These are phyloP conservation scores for Ilex paraguariensis DNA, from an alignment of 305 asterid species.

Conservation along the genomic window DNA sequence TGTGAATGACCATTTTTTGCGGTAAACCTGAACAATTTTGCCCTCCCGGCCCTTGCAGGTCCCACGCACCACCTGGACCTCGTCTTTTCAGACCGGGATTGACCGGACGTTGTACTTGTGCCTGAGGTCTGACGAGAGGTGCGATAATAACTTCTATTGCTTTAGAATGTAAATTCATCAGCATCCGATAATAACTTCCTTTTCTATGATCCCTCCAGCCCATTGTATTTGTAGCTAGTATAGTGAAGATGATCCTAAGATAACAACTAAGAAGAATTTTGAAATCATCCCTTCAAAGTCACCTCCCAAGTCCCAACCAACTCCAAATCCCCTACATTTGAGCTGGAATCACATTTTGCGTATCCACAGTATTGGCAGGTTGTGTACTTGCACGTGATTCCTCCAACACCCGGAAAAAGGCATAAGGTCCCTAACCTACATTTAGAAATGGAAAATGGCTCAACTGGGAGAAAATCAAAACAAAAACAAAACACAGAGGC, in stretches of 20 bases:
- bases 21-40: too few species aligned
- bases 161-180: too few species aligned
- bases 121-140: too few species aligned
- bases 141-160: too few species aligned
- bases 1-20: too few species aligned
- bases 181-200: too few species aligned
- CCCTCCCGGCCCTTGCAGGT: too few species aligned
- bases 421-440: slow-evolving; percentile 70
- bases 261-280: background rate
- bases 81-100: too few species aligned
- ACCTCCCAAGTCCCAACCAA: slow-evolving; percentile 46
- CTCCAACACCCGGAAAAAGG: slow-evolving; percentile 55
- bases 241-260: background rate
- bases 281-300: background rate
- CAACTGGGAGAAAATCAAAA: slow-evolving; percentile 2
- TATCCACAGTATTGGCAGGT: slow-evolving; percentile 4
- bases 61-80: too few species aligned
- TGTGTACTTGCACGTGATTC: slow-evolving; percentile 19
- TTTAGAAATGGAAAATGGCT: background rate
- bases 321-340: slow-evolving; percentile 45
- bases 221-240: slow-evolving; percentile 6
- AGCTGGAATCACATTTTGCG: slow-evolving; percentile 20
- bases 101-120: too few species aligned
- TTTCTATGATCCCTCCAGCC: background rate
- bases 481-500: background rate